Evolutionary conservation across 192 early-diverging fungal genomes (phyloP).

Genomic region (Backusella circina): DNA sequence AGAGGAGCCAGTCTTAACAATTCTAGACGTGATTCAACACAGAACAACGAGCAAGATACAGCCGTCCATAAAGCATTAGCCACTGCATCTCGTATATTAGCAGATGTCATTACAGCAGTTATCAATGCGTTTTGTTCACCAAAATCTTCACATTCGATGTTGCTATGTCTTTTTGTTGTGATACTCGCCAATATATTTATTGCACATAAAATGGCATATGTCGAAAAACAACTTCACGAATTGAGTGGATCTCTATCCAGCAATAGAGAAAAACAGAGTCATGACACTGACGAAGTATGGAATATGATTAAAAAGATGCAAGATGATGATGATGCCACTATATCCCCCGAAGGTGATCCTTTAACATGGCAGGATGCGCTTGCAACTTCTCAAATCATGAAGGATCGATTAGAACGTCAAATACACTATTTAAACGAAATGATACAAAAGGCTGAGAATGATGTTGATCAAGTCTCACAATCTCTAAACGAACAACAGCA

Average conservation of each 20-base stretch:
- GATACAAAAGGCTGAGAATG: background rate
- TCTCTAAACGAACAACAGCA: background rate
- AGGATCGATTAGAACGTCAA: conserved; percentile 3
- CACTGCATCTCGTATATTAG: background rate
- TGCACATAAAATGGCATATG: background rate
- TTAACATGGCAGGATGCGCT: background rate
- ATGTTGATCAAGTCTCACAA: conserved; percentile 12
- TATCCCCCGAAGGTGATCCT: background rate
- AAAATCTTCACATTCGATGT: background rate
- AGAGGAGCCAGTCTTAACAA: background rate
- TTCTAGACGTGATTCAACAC: background rate
- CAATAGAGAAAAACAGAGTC: background rate
- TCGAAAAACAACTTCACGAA: conserved; percentile 8
- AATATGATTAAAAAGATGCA: background rate
- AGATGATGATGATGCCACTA: background rate
- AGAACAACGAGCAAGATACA: background rate
- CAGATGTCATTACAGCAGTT: background rate
- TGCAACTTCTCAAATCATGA: background rate
- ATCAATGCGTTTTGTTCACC: background rate
- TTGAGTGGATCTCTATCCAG: background rate
- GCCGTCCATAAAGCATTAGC: background rate
- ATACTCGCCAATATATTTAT: conserved; percentile 6
- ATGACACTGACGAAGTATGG: conserved; percentile 6
- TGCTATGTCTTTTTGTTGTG: background rate
- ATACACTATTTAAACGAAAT: background rate